A percentile compares a stretch with the other conserved stretches of the same genome.
These are phyloP conservation scores for Puya raimondii DNA, from an alignment of 176 grass and related monocot species.

Conservation along the genomic window DNA sequence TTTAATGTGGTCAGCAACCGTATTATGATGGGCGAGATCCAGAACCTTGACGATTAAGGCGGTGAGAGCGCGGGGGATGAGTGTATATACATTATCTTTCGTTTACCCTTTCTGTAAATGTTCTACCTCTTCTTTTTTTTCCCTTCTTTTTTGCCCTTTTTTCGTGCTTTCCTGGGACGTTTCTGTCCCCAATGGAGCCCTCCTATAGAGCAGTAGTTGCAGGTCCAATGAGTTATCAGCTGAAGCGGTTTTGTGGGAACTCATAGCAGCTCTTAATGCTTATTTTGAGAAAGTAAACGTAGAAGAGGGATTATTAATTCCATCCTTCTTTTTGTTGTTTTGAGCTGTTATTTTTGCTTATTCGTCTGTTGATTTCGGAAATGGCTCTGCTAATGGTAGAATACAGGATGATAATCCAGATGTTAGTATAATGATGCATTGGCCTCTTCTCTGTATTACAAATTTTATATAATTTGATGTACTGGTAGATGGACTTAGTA, in stretches of 20 bases:
- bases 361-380: background rate
- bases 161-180: constrained; percentile 1
- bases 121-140: constrained; percentile 13
- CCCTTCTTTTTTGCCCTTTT: background rate
- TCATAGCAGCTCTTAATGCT: background rate
- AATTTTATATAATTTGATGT: too few relatives aligned
- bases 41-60: constrained; percentile 51
- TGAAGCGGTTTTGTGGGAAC: constrained; percentile 28
- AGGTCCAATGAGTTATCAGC: constrained; percentile 13
- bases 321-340: background rate
- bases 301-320: background rate
- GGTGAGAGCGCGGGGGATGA: background rate
- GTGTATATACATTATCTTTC: constrained; percentile 49
- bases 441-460: too few relatives aligned
- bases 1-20: constrained; percentile 98
- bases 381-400: too few relatives aligned
- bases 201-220: constrained; percentile 26
- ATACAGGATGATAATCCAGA: too few relatives aligned
- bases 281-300: background rate
- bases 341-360: background rate
- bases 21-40: constrained; percentile 99
- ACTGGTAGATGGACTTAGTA: too few relatives aligned
- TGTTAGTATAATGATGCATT: too few relatives aligned
- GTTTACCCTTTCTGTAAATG: constrained; percentile 26
- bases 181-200: constrained; percentile 12